These are phyloP conservation scores for Aspergillus japonicus DNA, from an alignment of 2,329 filamentous ascomycete species.

Conservation along the genomic window DNA sequence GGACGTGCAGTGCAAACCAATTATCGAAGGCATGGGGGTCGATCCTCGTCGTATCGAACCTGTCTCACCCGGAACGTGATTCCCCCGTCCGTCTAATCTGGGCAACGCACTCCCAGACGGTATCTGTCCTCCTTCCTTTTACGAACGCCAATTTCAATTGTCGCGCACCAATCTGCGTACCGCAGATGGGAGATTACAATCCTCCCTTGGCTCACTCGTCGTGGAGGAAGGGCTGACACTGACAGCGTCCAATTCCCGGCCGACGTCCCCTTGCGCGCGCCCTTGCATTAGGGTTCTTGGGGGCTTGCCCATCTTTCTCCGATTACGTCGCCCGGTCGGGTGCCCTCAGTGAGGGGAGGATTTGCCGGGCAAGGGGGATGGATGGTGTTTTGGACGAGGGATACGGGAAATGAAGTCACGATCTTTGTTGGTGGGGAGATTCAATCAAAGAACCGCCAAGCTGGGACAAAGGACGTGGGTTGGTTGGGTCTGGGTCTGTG, in stretches of 20 bases:
- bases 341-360: not conserved
- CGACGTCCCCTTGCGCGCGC: not conserved
- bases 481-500: too few species aligned
- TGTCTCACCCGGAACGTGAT: not conserved
- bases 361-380: not conserved
- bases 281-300: not conserved
- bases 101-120: too few species aligned
- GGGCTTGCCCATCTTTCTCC: not conserved
- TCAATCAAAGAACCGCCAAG: too few species aligned
- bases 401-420: too few species aligned
- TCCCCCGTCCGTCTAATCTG: not conserved
- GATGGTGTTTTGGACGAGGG: too few species aligned
- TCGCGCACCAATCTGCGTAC: not conserved
- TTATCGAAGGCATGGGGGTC: not conserved
- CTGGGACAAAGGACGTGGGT: too few species aligned
- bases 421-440: too few species aligned
- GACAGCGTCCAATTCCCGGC: not conserved
- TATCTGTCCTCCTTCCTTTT: too few species aligned
- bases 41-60: not conserved
- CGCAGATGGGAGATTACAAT: not conserved
- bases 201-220: not conserved
- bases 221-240: not conserved
- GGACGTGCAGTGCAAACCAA: not conserved
- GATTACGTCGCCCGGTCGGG: not conserved
- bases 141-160: not conserved